Evolutionary conservation across 176 grass and related monocot genomes (phyloP).

Genomic region (Ensete glaucum): DNA sequence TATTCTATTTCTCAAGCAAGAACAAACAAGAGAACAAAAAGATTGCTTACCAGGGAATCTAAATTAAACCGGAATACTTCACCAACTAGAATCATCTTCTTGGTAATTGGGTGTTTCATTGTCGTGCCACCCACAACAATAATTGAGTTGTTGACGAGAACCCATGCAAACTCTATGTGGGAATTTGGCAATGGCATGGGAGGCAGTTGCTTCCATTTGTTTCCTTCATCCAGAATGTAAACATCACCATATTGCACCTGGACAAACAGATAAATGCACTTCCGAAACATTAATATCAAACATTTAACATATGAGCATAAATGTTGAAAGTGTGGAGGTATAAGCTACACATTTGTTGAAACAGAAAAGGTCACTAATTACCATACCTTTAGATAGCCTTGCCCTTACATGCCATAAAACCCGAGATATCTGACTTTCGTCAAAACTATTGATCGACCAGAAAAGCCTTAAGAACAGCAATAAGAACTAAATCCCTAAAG

Average conservation of each 20-base stretch:
- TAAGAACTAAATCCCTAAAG: too few species aligned
- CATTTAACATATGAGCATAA: background rate
- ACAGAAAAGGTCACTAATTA: too few species aligned
- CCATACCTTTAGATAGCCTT: too few species aligned
- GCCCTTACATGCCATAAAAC: too few species aligned
- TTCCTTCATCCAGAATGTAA: conserved; percentile 50
- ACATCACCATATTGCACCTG: conserved; percentile 73
- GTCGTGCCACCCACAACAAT: conserved; percentile 63
- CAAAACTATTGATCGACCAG: too few species aligned
- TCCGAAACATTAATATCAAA: background rate
- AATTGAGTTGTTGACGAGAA: conserved; percentile 54
- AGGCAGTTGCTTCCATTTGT: conserved; percentile 46
- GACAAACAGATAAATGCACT: background rate
- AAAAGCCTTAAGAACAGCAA: too few species aligned
- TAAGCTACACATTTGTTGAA: background rate
- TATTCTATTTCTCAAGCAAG: background rate
- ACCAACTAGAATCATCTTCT: conserved; percentile 83
- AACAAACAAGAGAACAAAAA: background rate
- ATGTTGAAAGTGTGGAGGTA: too few species aligned
- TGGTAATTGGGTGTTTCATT: conserved; percentile 73
- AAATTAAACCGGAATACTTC: conserved; percentile 70
- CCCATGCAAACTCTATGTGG: conserved; percentile 76
- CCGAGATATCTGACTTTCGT: too few species aligned
- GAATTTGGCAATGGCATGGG: conserved; percentile 75
- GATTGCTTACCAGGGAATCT: conserved; percentile 38